Conservation (phyloP, 2,329 filamentous ascomycete species). For the Zalaria sp. region DNA sequence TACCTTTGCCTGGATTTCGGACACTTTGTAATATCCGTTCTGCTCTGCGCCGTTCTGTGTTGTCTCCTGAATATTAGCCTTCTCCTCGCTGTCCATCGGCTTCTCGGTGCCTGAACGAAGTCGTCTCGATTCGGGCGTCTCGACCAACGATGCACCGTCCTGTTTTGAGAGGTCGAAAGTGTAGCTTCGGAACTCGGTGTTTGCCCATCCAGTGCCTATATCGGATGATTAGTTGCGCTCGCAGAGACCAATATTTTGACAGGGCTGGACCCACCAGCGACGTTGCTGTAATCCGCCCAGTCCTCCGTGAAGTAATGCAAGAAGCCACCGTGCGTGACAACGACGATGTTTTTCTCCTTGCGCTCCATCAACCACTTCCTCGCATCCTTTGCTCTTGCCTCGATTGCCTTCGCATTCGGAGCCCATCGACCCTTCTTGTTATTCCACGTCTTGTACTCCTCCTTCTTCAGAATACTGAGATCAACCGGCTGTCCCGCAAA, state of each 20-base stretch:
- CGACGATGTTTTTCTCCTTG: conserved; percentile 52
- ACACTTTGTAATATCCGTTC: conserved; percentile 5
- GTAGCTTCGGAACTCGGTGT: conserved; percentile 60
- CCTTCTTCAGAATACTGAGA: conserved; percentile 37
- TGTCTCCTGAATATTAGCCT: conserved; percentile 16
- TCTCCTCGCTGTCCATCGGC: conserved; percentile 18
- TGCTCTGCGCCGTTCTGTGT: conserved; percentile 7
- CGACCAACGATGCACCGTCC: conserved; percentile 16
- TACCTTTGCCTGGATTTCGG: conserved; percentile 8
- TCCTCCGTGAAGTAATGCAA: conserved; percentile 77
- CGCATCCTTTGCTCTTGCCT: conserved; percentile 45
- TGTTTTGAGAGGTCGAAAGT: conserved; percentile 37
- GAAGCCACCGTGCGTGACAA: conserved; percentile 73
- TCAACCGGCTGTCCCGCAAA: conserved; percentile 52
- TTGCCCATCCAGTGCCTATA: conserved; percentile 57
- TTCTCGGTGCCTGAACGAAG: conserved; percentile 14
- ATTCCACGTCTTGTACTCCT: conserved; percentile 49
- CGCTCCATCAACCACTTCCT: conserved; percentile 41
- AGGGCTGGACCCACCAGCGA: conserved; percentile 23
- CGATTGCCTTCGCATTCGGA: conserved; percentile 37
- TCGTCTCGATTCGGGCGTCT: conserved; percentile 17
- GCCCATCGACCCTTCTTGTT: conserved; percentile 43
- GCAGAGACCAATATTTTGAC: not conserved
- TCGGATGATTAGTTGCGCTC: not conserved
- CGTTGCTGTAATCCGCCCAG: conserved; percentile 46